Conservation (phyloP, 2,329 filamentous ascomycete genomes). For the Aspergillus viridinutans region DNA sequence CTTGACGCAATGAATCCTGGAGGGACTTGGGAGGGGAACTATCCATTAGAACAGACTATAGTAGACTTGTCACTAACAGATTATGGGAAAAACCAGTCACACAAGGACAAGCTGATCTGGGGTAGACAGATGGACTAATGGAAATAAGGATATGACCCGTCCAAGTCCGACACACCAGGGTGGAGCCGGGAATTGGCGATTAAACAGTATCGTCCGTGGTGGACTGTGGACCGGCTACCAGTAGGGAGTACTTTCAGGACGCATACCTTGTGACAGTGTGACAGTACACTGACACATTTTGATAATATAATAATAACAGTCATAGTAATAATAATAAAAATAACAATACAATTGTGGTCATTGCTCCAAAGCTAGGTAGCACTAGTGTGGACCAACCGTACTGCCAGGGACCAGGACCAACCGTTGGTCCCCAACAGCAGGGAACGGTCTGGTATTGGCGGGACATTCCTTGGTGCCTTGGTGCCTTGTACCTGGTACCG, state of each 20-base stretch:
- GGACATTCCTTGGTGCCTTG: not conserved
- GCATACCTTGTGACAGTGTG: not conserved
- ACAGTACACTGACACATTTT: not conserved
- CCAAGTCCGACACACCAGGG: constrained; percentile 1
- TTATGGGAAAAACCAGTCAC: not conserved
- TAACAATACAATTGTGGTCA: not conserved
- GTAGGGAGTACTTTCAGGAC: not conserved
- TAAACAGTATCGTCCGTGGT: not conserved
- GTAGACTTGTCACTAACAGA: not conserved
- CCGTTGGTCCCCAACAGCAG: not conserved
- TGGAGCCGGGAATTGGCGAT: constrained; percentile 3
- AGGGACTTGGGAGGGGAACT: constrained; percentile 18
- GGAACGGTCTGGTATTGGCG: not conserved
- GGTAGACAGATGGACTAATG: not conserved
- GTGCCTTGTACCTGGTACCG: not conserved
- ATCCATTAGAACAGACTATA: constrained; percentile 1
- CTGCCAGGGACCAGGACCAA: not conserved
- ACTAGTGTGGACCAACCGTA: too few relatives aligned
- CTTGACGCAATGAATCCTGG: constrained; percentile 25
- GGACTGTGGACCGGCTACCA: not conserved
- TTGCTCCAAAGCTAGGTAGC: not conserved
- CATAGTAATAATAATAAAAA: not conserved
- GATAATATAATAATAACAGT: not conserved
- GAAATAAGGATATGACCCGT: constrained; percentile 1
- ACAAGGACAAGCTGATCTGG: not conserved